Base-by-base conservation (phyloP, 192 early-diverging fungal species). In the Allomyces javanicus region DNA sequence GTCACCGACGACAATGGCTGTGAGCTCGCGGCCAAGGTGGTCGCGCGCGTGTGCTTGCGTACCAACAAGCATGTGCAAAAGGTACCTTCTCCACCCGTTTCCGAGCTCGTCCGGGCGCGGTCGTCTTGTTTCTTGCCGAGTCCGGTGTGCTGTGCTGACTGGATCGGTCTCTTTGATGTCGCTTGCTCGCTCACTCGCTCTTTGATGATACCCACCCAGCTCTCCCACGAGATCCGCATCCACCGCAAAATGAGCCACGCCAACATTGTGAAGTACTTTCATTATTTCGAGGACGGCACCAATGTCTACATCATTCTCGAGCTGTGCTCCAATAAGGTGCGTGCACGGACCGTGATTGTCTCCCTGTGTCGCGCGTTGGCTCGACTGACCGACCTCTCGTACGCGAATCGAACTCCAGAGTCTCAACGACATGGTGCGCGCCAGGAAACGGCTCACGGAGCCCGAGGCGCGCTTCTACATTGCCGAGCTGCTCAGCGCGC, bases 281-380 rank as follows among this genome's bases (percentile, higher is more conserved):
- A 83, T 44, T 82, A 86, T 64, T 97, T 96, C 78, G 94, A 99
- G 76, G 93, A 99, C 74, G 72, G 76, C 23, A 77, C 79, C 55
- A 84, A 86, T 70, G 85, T 96, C 11, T 97, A 93, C 73, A 79
- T 99, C 68, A 76, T 95, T 17, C 72, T 99, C 72, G 96, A 99
- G 75, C 75, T 93, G 23, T 99, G 96, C 74, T 86, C 87, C 44
- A 92, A 87, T 71, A 82, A 81, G 73, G 6, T 9, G 33, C 21
- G 23, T 26, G 45, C 24, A 43, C 5, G 26, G 24, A 58, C 64
- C 55, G 1, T 62, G 12, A 43, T 44, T n/a, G 21, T 7, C 58
- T n/a, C 24, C 12, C 33, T 61, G 4, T 50, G 21, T 50, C 22
- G 61, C 26, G 10, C 25, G 9, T 64, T 63, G 62, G 17, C 43